A percentile compares a stretch with the other conserved stretches of the same genome.
phyloP scores from a whole-genome alignment of 2,329 filamentous ascomycete species.

The Fusarium nematophilum region DNA sequence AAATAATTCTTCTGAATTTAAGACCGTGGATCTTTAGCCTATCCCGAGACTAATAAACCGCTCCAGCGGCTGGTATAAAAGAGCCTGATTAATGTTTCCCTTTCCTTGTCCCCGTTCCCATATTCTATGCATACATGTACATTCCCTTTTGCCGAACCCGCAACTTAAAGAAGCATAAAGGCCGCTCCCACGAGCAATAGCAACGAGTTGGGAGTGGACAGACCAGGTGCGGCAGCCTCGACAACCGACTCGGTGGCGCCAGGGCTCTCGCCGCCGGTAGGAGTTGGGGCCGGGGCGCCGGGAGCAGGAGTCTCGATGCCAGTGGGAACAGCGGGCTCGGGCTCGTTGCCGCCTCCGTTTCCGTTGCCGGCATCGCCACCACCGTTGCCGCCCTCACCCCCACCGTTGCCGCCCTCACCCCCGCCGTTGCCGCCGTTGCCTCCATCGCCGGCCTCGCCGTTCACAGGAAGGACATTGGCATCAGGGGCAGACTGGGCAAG shows the following conservation, averaged over 20 bases:
- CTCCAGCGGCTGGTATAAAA: constrained; percentile 37
- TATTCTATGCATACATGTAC: constrained; percentile 25
- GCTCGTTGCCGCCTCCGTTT: constrained; percentile 8
- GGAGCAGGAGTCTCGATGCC: constrained; percentile 29
- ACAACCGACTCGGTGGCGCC: constrained; percentile 26
- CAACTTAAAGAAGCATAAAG: constrained; percentile 54
- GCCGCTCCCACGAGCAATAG: constrained; percentile 57
- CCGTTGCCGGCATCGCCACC: constrained; percentile 8
- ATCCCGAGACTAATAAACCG: constrained; percentile 33
- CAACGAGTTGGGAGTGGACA: constrained; percentile 55
- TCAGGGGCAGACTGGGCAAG: constrained; percentile 49
- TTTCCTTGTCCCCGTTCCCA: constrained; percentile 8
- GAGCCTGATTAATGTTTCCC: constrained; percentile 36
- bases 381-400: constrained; percentile 19
- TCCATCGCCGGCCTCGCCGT: constrained; percentile 33
- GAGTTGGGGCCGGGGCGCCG: constrained; percentile 15
- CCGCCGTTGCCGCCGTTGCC: constrained; percentile 17
- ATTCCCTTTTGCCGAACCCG: neutral
- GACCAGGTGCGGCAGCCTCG: constrained; percentile 41
- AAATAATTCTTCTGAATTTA: constrained; percentile 3
- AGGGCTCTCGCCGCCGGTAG: constrained; percentile 36
- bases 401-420: constrained; percentile 20
- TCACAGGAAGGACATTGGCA: constrained; percentile 43
- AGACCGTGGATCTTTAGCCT: constrained; percentile 26
- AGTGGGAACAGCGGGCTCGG: constrained; percentile 13